Base-by-base conservation (phyloP, 2,329 filamentous ascomycete species). In the Curvularia sp. region DNA sequence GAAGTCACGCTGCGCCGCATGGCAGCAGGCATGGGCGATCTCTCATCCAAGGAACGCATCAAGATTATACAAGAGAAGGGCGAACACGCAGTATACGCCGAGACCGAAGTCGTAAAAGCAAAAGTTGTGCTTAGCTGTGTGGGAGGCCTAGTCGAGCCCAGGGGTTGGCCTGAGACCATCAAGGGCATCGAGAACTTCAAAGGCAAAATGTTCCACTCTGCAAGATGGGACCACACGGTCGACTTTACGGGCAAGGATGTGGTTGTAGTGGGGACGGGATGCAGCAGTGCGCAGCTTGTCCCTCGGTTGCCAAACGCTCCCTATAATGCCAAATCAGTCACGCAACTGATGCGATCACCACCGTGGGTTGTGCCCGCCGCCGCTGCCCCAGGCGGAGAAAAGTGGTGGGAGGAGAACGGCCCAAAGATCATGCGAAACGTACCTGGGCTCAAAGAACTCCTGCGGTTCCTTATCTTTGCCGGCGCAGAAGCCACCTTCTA, bases 221-320 rank as follows among this genome's bases (percentile, higher is more conserved):
- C 84, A 5, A 74, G 83, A 51, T 87, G 84, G 85, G 78, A 84
- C 45, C 74, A 81, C n/a, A 76, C 77, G 5, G 74, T 85, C 36
- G 81, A 86, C 55, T 73, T 87, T 18, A 77, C 78, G 9, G 80
- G 80, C 57, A 87, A 86, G 65, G 78, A 86, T 61, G 82, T 87
- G 1, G 76, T 87, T 9, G 82, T 87, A 9, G 70, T 87, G 45
- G 85, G 85, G 4, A 86, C 83, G 2, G 85, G 85, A 12, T 87
- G 85, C 66, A 83, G 80, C 63, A 84, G 84, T 2, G 82, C 82
- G 13, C 85, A 87, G 61, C 79, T 87, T 23, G 80, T 87, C 7
- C 84, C 85, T 1, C 67, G 75, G 36, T 74, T 87, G 5, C 78
- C 78, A 3, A 77, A 82, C 41, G 77, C 77, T 21, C 78, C 80